Percentiles rank a stretch among this genome's conserved stretches.
These are phyloP conservation scores for Pulveroboletus frians DNA, from an alignment of 768 basidiomycete genomes.

Conservation along the genomic window DNA sequence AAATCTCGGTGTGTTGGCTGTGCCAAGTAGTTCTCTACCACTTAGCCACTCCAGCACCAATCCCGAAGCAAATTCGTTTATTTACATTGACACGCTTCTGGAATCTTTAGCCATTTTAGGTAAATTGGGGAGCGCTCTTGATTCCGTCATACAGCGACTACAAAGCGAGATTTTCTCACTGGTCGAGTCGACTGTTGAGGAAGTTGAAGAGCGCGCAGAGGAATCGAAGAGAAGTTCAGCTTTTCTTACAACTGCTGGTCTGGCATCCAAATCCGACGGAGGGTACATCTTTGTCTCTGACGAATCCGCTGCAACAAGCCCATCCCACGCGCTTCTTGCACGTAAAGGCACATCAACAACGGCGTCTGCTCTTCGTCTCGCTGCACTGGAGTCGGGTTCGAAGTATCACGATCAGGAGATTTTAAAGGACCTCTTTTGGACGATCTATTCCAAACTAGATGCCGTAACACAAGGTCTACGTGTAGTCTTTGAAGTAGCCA, in stretches of 20 bases:
- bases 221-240: slow-evolving; percentile 54
- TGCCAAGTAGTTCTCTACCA: slow-evolving; percentile 17
- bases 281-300: slow-evolving; percentile 45
- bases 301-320: slow-evolving; percentile 12
- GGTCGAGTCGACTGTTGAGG: slow-evolving; percentile 82
- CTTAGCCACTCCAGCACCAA: slow-evolving; percentile 39
- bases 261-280: slow-evolving; percentile 43
- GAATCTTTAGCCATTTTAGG: slow-evolving; percentile 93
- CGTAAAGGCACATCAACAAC: slow-evolving; percentile 30
- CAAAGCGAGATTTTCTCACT: slow-evolving; percentile 78
- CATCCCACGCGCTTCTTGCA: slow-evolving; percentile 25
- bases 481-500: slow-evolving; percentile 85
- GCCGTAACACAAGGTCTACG: slow-evolving; percentile 90
- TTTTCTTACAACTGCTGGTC: slow-evolving; percentile 32
- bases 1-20: slow-evolving; percentile 19
- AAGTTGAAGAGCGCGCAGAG: slow-evolving; percentile 87
- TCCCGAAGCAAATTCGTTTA: slow-evolving; percentile 89
- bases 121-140: slow-evolving; percentile 78
- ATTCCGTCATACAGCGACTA: slow-evolving; percentile 77
- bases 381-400: slow-evolving; percentile 67
- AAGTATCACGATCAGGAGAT: slow-evolving; percentile 80
- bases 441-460: slow-evolving; percentile 89
- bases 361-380: slow-evolving; percentile 56
- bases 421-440: slow-evolving; percentile 92
- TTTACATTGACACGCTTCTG: slow-evolving; percentile 86